Evolutionary conservation across 108 stramenopile genomes (phyloP).

Genomic region (Nannochloropsis gaditana): DNA sequence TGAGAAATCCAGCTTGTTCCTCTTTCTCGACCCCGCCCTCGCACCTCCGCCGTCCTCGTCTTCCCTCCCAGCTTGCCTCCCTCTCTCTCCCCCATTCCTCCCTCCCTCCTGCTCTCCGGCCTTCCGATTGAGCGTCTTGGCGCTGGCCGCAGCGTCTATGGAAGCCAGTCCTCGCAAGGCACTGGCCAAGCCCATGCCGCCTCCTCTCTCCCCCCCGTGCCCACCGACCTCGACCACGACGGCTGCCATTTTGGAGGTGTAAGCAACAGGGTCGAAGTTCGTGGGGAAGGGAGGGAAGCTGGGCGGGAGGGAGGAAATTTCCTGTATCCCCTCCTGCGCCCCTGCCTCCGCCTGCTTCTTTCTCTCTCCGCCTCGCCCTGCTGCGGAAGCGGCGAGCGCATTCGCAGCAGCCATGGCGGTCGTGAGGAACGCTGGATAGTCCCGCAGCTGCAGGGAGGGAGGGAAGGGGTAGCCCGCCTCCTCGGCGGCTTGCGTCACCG

Average conservation of each 20-base stretch:
- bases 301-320: background rate
- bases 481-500: background rate
- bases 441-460: background rate
- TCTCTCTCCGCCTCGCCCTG: background rate
- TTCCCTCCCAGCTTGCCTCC: background rate
- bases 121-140: background rate
- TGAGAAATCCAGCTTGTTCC: background rate
- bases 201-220: background rate
- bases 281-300: background rate
- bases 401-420: background rate
- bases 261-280: background rate
- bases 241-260: background rate
- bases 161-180: background rate
- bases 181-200: background rate
- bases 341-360: too few relatives aligned
- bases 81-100: background rate
- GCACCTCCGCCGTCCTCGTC: background rate
- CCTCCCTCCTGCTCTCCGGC: background rate
- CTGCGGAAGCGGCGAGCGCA: background rate
- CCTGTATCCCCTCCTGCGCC: background rate
- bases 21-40: background rate
- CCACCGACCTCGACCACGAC: background rate
- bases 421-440: background rate
- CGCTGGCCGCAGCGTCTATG: background rate
- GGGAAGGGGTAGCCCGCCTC: background rate